Percentiles rank a stretch among this genome's conserved stretches.
phyloP scores from a whole-genome alignment of 1,139 yeast species.

The Sporopachydermia cereana region DNA sequence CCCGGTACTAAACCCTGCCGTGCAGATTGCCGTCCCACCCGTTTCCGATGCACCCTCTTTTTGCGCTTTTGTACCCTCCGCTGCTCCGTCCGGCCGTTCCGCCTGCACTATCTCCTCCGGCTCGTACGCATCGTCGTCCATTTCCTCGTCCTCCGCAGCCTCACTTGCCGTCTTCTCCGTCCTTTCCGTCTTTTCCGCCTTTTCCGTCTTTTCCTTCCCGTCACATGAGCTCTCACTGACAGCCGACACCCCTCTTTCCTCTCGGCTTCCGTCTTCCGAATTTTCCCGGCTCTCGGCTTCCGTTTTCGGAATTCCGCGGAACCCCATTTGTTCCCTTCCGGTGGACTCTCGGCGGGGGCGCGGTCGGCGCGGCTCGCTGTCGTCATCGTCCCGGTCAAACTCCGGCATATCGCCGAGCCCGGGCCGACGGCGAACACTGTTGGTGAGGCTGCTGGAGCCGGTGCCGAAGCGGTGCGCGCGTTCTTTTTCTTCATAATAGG shows the following conservation, averaged over 20 bases:
- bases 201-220: background rate
- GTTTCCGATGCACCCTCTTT: constrained; percentile 4
- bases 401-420: constrained; percentile 7
- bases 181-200: constrained; percentile 3
- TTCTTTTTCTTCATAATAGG: constrained; percentile 6
- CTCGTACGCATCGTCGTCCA: too few species aligned
- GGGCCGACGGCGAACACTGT: background rate
- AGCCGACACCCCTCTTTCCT: too few species aligned
- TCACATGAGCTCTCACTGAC: too few species aligned
- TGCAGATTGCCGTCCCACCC: constrained; percentile 6
- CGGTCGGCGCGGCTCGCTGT: too few species aligned
- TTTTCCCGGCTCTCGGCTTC: too few species aligned
- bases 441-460: background rate
- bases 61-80: constrained; percentile 7
- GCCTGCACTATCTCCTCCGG: constrained; percentile 9
- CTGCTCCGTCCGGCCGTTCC: constrained; percentile 7
- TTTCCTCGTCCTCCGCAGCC: constrained; percentile 7
- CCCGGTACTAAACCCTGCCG: constrained; percentile 7
- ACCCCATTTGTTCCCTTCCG: too few species aligned
- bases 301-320: too few species aligned
- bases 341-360: too few species aligned
- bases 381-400: too few species aligned
- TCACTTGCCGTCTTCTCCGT: too few species aligned
- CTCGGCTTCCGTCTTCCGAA: too few species aligned
- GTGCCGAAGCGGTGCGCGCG: constrained; percentile 4